These are phyloP conservation scores for Tulasnella sp. DNA, from an alignment of 768 basidiomycete species.

Conservation along the genomic window DNA sequence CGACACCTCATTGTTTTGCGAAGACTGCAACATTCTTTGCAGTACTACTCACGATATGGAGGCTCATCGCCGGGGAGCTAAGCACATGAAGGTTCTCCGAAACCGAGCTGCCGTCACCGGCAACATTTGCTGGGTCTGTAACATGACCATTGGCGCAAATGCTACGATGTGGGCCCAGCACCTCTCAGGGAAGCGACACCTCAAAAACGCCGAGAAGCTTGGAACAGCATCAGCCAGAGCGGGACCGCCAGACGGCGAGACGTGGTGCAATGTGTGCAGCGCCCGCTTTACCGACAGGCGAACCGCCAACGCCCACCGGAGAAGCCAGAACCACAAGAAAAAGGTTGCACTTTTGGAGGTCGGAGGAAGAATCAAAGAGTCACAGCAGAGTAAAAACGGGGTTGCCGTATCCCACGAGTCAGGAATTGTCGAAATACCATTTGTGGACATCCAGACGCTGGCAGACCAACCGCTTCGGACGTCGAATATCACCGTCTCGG, in stretches of 20 bases:
- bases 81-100: conserved; percentile 5
- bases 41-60: too few species aligned
- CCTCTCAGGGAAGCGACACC: not conserved
- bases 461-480: not conserved
- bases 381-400: not conserved
- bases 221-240: not conserved
- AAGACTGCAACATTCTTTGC: conserved; percentile 13
- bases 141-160: not conserved
- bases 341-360: not conserved
- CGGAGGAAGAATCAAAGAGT: not conserved
- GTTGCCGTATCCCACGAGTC: not conserved
- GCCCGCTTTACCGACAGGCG: not conserved
- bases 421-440: not conserved
- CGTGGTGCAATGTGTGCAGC: not conserved
- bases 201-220: not conserved
- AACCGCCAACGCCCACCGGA: not conserved
- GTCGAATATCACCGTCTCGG: not conserved
- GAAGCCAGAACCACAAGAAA: not conserved
- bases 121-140: not conserved
- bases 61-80: not conserved
- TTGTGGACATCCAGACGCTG: not conserved
- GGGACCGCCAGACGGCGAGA: not conserved
- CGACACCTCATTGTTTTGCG: conserved; percentile 9
- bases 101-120: not conserved
- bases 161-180: not conserved